Evolutionary conservation across 2,329 filamentous ascomycete species (phyloP).

Genomic region (Eutypella sp.): DNA sequence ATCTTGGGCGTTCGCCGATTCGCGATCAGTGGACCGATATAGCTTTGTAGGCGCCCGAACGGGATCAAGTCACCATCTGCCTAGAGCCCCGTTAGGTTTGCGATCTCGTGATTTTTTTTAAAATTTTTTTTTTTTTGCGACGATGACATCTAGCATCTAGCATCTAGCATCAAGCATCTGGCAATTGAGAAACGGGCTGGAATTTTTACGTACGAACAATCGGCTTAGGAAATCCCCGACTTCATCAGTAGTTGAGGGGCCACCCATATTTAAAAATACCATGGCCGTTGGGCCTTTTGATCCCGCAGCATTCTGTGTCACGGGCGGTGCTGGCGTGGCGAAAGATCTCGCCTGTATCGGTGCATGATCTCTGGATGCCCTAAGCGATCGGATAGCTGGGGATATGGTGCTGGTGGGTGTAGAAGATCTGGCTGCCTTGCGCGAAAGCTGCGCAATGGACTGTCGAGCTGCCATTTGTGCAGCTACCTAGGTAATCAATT

Average conservation of each 20-base stretch:
- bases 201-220: constrained; percentile 70
- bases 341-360: constrained; percentile 39
- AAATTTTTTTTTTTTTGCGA: too few relatives aligned
- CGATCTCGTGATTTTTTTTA: neutral
- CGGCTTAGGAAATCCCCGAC: constrained; percentile 86
- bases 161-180: too few relatives aligned
- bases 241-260: constrained; percentile 81
- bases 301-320: constrained; percentile 69
- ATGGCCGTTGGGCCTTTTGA: constrained; percentile 86
- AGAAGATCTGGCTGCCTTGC: constrained; percentile 22
- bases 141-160: too few relatives aligned
- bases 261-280: constrained; percentile 99
- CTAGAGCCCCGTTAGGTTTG: constrained; percentile 38
- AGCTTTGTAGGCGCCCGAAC: constrained; percentile 84
- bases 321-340: constrained; percentile 66
- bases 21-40: constrained; percentile 84
- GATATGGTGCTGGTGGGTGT: constrained; percentile 19
- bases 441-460: constrained; percentile 32
- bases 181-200: constrained; percentile 3
- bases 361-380: constrained; percentile 14
- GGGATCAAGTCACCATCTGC: constrained; percentile 92
- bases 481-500: neutral
- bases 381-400: constrained; percentile 12
- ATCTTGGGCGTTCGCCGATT: constrained; percentile 91
- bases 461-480: constrained; percentile 37